These are phyloP conservation scores for Mrakia gelida DNA, from an alignment of 768 basidiomycete species.

Conservation along the genomic window DNA sequence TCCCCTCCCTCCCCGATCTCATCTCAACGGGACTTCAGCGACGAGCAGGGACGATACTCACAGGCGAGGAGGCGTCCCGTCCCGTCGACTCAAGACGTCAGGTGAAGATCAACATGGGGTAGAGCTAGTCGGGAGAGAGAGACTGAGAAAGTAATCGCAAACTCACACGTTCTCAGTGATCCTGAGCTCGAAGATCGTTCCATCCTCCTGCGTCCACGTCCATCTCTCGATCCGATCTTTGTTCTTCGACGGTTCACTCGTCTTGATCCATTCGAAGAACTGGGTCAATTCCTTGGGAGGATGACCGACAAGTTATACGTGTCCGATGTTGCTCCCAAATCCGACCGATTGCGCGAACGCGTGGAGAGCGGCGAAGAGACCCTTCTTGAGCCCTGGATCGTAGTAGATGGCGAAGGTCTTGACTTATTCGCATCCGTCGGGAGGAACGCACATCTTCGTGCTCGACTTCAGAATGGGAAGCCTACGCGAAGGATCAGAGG, in stretches of 20 bases:
- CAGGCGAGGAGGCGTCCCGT: too few species aligned
- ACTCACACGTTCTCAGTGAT: not conserved
- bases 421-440: not conserved
- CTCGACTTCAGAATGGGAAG: not conserved
- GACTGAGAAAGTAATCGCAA: too few species aligned
- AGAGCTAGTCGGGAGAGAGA: too few species aligned
- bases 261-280: not conserved
- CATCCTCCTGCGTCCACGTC: not conserved
- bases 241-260: not conserved
- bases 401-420: not conserved
- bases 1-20: too few species aligned
- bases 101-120: too few species aligned
- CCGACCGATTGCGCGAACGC: not conserved
- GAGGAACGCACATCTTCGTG: not conserved
- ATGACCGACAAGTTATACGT: not conserved
- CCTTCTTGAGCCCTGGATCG: not conserved
- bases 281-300: not conserved
- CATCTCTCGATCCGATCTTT: not conserved
- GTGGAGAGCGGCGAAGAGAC: not conserved
- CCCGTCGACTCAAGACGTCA: too few species aligned
- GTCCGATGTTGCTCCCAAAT: not conserved
- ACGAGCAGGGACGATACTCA: too few species aligned
- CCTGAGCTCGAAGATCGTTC: not conserved
- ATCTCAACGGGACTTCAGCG: too few species aligned
- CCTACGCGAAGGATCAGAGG: not conserved